Percentiles rank a stretch among this genome's conserved stretches.
Conservation (phyloP, 202 grass and related monocot genomes). For the Carex arenaria region DNA sequence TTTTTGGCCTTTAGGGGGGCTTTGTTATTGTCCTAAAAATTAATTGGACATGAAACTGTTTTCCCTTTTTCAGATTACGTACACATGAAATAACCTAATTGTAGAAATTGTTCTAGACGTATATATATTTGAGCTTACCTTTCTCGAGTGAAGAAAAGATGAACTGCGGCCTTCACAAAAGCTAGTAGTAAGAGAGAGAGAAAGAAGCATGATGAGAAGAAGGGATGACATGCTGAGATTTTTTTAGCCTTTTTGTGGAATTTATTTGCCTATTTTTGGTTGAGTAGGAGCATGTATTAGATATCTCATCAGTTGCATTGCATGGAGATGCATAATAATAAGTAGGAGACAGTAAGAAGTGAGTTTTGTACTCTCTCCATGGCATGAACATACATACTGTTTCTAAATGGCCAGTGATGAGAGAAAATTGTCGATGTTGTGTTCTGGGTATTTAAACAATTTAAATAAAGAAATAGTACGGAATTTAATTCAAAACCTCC, state of each 20-base stretch:
- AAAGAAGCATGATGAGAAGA: constrained; percentile 34
- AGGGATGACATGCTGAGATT: constrained; percentile 34
- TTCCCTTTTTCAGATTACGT: neutral
- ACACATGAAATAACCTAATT: neutral
- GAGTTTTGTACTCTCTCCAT: neutral
- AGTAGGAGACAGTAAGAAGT: neutral
- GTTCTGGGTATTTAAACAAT: constrained; percentile 36
- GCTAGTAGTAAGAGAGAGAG: constrained; percentile 33
- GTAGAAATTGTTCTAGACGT: neutral
- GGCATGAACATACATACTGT: neutral
- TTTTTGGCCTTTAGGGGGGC: too few relatives aligned
- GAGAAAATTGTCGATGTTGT: constrained; percentile 3
- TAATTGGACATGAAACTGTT: neutral
- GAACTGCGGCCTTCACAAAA: constrained; percentile 43
- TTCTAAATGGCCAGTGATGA: neutral
- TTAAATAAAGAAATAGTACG: constrained; percentile 17
- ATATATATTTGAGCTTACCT: constrained; percentile 3
- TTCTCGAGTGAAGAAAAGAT: constrained; percentile 34
- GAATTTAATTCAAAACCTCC: neutral
- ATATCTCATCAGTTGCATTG: constrained; percentile 8
- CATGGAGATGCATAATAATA: constrained; percentile 25
- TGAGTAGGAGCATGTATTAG: neutral
- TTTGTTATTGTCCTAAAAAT: too few relatives aligned
- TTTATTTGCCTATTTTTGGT: neutral
- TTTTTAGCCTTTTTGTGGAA: neutral